Percentiles rank a stretch among this genome's conserved stretches.
phyloP scores from a whole-genome alignment of 768 basidiomycete genomes.

The Pholiota molesta region DNA sequence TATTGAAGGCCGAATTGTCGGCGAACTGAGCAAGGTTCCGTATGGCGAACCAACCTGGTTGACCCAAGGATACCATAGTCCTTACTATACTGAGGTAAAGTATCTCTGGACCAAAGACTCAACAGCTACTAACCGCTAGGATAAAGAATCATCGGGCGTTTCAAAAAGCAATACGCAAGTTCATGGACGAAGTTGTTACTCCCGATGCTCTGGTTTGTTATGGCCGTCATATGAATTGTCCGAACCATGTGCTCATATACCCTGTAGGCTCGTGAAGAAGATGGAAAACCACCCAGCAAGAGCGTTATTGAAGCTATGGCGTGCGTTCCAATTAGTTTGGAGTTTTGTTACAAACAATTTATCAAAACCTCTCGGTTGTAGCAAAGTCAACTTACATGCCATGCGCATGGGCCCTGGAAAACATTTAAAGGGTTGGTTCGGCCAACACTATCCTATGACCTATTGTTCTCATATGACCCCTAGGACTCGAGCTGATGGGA shows the following conservation, averaged over 20 bases:
- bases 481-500: constrained; percentile 73
- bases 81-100: constrained; percentile 73
- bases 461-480: neutral
- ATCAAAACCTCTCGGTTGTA: constrained; percentile 23
- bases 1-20: constrained; percentile 58
- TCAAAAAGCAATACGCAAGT: constrained; percentile 66
- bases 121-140: constrained; percentile 5
- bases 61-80: constrained; percentile 68
- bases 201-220: constrained; percentile 50
- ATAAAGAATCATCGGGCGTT: constrained; percentile 61
- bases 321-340: constrained; percentile 28
- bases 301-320: constrained; percentile 78
- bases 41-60: constrained; percentile 92
- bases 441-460: neutral
- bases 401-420: constrained; percentile 96
- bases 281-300: constrained; percentile 86
- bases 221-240: neutral
- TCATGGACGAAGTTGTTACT: constrained; percentile 71
- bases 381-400: constrained; percentile 75
- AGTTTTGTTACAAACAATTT: neutral
- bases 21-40: constrained; percentile 77
- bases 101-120: constrained; percentile 30
- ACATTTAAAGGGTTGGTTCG: constrained; percentile 62
- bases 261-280: constrained; percentile 74
- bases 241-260: constrained; percentile 24